These are phyloP conservation scores for Termitomyces sp. DNA, from an alignment of 1,284 basidiomycete species.

Conservation along the genomic window DNA sequence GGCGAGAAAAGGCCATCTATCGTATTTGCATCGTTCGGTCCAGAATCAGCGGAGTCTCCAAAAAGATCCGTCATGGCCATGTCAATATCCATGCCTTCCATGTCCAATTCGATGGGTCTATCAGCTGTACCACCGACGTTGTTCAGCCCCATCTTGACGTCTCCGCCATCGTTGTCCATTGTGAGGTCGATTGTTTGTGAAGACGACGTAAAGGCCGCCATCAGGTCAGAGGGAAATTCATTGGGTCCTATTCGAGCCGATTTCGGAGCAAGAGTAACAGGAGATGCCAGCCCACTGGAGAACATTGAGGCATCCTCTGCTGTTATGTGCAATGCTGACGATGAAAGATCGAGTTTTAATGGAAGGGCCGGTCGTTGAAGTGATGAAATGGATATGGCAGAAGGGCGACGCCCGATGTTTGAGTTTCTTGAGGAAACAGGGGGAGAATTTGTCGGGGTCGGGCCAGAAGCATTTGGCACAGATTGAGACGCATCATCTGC, in stretches of 20 bases:
- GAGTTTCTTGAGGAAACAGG: conserved; percentile 24
- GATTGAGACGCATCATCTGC: conserved; percentile 16
- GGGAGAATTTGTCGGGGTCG: conserved; percentile 30
- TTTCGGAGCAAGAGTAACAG: conserved; percentile 72
- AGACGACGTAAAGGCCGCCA: conserved; percentile 52
- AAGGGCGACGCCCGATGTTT: conserved; percentile 49
- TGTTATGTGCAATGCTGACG: conserved; percentile 54
- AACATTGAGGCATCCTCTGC: conserved; percentile 57
- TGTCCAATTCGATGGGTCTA: conserved; percentile 74
- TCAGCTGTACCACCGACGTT: conserved; percentile 60
- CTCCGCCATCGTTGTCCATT: conserved; percentile 27
- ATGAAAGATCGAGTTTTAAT: conserved; percentile 69
- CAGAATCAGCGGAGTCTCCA: conserved; percentile 36
- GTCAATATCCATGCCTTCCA: conserved; percentile 64
- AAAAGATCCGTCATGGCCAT: conserved; percentile 54
- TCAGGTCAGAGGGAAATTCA: conserved; percentile 56
- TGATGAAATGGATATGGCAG: conserved; percentile 72
- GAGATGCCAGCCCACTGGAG: conserved; percentile 59
- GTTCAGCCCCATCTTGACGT: conserved; percentile 30
- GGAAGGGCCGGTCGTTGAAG: conserved; percentile 65
- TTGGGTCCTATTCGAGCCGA: conserved; percentile 53
- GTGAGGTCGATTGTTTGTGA: conserved; percentile 40
- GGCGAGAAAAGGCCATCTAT: conserved; percentile 48
- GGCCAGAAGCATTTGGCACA: conserved; percentile 24
- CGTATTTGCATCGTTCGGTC: conserved; percentile 27